Evolutionary conservation across 202 grass and related monocot genomes (phyloP).

Genomic region (Hordeum pubiflorum): DNA sequence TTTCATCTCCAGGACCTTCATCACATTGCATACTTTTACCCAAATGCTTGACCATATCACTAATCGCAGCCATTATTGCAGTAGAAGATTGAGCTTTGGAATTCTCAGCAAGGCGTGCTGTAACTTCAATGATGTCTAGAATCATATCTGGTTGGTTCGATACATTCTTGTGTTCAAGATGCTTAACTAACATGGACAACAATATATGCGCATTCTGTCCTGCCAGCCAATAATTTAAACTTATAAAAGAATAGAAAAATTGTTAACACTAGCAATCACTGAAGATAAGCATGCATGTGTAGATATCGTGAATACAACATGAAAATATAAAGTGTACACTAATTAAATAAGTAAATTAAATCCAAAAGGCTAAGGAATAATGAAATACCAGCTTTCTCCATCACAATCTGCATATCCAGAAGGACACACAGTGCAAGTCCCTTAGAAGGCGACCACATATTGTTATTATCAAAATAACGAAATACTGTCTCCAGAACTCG

Average conservation of each 20-base stretch:
- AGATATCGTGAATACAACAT: neutral
- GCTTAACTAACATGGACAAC: conserved; percentile 85
- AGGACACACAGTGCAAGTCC: conserved; percentile 77
- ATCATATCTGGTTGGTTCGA: conserved; percentile 71
- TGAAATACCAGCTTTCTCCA: conserved; percentile 75
- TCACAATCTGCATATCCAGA: conserved; percentile 85
- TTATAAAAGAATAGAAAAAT: neutral
- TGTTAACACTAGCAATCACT: conserved; percentile 16
- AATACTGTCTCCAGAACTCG: conserved; percentile 92
- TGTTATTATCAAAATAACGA: conserved; percentile 88
- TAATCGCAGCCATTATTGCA: conserved; percentile 71
- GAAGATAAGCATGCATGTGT: conserved; percentile 20
- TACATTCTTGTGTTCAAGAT: conserved; percentile 86
- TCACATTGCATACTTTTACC: conserved; percentile 68
- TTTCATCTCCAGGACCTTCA: conserved; percentile 33
- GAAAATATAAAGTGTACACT: conserved; percentile 4
- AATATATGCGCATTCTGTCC: conserved; percentile 84
- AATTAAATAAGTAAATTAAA: conserved; percentile 2
- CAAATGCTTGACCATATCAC: conserved; percentile 79
- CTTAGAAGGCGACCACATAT: conserved; percentile 69
- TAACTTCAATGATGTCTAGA: conserved; percentile 76
- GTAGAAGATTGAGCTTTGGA: conserved; percentile 73
- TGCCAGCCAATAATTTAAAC: conserved; percentile 42
- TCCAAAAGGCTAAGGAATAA: neutral
- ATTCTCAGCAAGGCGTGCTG: conserved; percentile 57